Evolutionary conservation across 345 rosid genomes (phyloP).

Genomic region (Isatis tinctoria): DNA sequence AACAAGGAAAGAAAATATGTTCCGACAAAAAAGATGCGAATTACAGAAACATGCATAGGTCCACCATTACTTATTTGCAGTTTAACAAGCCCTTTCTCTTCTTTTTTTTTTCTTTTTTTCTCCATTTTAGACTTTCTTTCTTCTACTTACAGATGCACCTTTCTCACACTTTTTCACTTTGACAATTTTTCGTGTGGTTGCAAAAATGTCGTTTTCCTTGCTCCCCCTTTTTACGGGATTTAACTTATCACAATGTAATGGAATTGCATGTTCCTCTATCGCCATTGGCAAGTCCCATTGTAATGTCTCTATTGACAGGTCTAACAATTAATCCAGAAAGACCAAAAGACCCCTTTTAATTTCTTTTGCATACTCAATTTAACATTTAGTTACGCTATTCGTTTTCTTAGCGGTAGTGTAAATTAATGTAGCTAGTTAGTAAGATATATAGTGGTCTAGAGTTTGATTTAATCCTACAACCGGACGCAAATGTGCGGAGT

Average conservation of each 20-base stretch:
- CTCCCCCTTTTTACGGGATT: slow-evolving; percentile 13
- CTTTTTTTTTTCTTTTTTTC: background rate
- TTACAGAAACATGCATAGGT: slow-evolving; percentile 20
- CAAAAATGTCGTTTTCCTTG: slow-evolving; percentile 19
- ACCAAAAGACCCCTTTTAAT: background rate
- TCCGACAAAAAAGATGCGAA: slow-evolving; percentile 8
- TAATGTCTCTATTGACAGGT: slow-evolving; percentile 22
- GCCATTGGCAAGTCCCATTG: slow-evolving; percentile 26
- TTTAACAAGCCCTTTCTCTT: background rate
- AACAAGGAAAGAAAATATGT: background rate
- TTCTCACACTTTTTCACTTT: background rate
- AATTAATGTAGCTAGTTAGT: background rate
- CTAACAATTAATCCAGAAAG: slow-evolving; percentile 11
- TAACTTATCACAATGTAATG: slow-evolving; percentile 20
- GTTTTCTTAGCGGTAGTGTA: background rate
- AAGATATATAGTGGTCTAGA: background rate
- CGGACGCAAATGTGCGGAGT: background rate
- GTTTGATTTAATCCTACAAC: background rate
- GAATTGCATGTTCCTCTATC: slow-evolving; percentile 32
- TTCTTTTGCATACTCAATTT: background rate
- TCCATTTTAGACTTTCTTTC: background rate
- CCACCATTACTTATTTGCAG: slow-evolving; percentile 4
- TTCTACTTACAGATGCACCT: background rate
- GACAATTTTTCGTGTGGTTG: background rate
- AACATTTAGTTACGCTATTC: background rate